A percentile compares a stretch with the other conserved stretches of the same genome.
Conservation (phyloP, 768 basidiomycete genomes). For the Suillus americanus region DNA sequence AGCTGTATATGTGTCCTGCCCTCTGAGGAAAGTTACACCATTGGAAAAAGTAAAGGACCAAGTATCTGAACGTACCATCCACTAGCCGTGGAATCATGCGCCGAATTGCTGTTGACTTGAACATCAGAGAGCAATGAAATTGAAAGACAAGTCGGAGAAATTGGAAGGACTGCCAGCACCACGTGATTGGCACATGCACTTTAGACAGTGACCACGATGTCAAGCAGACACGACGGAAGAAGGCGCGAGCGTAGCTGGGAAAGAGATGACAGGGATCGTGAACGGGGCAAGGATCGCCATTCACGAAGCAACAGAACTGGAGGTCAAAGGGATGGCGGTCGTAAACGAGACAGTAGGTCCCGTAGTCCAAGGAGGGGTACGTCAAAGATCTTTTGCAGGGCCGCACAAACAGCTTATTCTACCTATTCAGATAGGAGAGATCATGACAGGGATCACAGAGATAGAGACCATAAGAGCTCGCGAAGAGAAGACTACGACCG, state of each 20-base stretch:
- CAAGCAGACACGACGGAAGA: conserved; percentile 54
- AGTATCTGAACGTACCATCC: conserved; percentile 16
- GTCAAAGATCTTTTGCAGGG: conserved; percentile 2
- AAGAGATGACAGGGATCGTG: conserved; percentile 43
- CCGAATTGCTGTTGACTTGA: conserved; percentile 21
- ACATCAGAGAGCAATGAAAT: conserved; percentile 11
- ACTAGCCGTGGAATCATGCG: conserved; percentile 9
- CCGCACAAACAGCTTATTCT: neutral
- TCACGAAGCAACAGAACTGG: conserved; percentile 35
- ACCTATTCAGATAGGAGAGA: conserved; percentile 35
- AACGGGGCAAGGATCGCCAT: conserved; percentile 46
- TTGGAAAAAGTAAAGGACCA: neutral
- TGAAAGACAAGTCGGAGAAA: neutral
- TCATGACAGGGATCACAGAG: conserved; percentile 34
- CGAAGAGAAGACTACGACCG: conserved; percentile 33
- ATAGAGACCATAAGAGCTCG: conserved; percentile 38
- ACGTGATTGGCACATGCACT: conserved; percentile 25
- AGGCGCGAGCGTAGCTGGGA: conserved; percentile 69
- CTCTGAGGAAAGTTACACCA: conserved; percentile 14
- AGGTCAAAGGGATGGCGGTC: conserved; percentile 33
- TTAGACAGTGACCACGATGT: conserved; percentile 48
- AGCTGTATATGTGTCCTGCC: conserved; percentile 45
- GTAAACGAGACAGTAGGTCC: conserved; percentile 41
- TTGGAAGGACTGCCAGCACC: conserved; percentile 10
- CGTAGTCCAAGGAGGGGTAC: conserved; percentile 35